Evolutionary conservation across 2,329 filamentous ascomycete genomes (phyloP).

Genomic region (Colletotrichum nymphaeae): DNA sequence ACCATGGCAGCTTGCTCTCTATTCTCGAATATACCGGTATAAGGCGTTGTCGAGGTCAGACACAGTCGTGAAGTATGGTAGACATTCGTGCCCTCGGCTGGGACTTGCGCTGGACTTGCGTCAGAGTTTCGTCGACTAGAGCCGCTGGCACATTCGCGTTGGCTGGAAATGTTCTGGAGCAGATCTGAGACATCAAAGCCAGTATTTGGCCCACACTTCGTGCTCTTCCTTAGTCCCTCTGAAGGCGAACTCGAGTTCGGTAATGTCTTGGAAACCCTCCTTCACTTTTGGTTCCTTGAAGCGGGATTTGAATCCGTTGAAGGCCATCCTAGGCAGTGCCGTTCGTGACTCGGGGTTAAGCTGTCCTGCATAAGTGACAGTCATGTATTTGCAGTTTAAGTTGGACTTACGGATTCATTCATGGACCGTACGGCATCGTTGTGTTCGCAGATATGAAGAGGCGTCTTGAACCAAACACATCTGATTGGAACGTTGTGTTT

Average conservation of each 20-base stretch:
- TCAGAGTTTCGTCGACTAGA: neutral
- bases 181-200: slow-evolving; percentile 62
- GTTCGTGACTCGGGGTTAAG: slow-evolving; percentile 86
- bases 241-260: slow-evolving; percentile 81
- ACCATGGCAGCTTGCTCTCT: no score
- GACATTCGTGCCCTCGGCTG: no score
- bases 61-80: no score
- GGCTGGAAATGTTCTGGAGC: neutral
- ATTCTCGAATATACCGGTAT: no score
- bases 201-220: slow-evolving; percentile 80
- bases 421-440: slow-evolving; percentile 87
- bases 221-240: slow-evolving; percentile 76
- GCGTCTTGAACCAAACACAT: slow-evolving; percentile 86
- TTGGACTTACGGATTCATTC: slow-evolving; percentile 54
- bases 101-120: no score
- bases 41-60: no score
- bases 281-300: slow-evolving; percentile 77
- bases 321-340: slow-evolving; percentile 82
- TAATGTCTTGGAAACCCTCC: slow-evolving; percentile 89
- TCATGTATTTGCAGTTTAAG: neutral
- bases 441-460: slow-evolving; percentile 78
- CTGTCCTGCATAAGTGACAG: slow-evolving; percentile 44
- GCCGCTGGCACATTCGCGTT: neutral
- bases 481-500: slow-evolving; percentile 80
- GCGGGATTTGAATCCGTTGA: slow-evolving; percentile 78